Evolutionary conservation across 192 early-diverging fungal species (phyloP).

Genomic region (Umbelopsis isabellina): DNA sequence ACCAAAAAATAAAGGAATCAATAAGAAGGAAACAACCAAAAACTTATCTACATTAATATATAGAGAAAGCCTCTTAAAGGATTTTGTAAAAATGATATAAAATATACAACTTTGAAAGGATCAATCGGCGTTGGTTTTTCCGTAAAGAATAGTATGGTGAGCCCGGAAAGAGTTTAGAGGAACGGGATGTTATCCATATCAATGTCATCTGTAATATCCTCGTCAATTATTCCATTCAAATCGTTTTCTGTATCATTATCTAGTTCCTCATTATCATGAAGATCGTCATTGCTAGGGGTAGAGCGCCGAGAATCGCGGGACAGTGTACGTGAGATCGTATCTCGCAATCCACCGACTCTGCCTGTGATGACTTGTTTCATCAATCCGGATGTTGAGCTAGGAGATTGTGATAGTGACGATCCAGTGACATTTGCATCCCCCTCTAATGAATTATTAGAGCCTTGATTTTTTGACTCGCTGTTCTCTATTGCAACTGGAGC

Average conservation of each 20-base stretch:
- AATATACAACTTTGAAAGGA: no score
- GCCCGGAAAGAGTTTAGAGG: neutral
- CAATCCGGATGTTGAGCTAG: conserved; percentile 1
- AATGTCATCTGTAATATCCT: conserved; percentile 8
- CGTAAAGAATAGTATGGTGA: neutral
- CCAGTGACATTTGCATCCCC: neutral
- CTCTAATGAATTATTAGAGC: neutral
- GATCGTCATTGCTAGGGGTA: conserved; percentile 2
- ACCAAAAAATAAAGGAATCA: neutral
- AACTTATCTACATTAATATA: conserved; percentile 10
- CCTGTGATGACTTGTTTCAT: conserved; percentile 18
- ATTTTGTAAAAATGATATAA: neutral
- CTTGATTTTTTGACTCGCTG: neutral
- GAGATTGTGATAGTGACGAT: neutral
- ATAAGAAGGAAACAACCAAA: neutral
- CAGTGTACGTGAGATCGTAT: conserved; percentile 14
- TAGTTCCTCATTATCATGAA: conserved; percentile 6
- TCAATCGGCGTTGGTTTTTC: no score
- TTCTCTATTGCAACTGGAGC: neutral
- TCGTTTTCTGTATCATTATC: neutral
- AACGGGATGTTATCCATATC: conserved; percentile 19
- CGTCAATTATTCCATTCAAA: conserved; percentile 1
- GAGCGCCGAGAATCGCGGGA: conserved; percentile 8
- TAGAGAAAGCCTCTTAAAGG: neutral
- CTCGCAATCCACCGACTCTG: conserved; percentile 2